phyloP scores from a whole-genome alignment of 805 yeast species.

The Huiozyma naganishii region DNA sequence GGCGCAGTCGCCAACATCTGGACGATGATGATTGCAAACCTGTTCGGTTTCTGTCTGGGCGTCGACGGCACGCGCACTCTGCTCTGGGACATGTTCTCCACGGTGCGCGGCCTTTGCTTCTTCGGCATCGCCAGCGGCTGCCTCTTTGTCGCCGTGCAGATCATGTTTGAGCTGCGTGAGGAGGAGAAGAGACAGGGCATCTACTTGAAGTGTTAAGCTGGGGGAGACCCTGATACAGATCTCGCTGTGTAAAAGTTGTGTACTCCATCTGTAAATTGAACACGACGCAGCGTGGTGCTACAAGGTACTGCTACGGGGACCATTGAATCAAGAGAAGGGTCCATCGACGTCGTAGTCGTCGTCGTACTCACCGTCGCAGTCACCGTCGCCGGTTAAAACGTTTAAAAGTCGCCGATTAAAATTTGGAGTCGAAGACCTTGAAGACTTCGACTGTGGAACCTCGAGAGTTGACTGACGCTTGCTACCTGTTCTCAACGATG shows the following conservation, averaged over 20 bases:
- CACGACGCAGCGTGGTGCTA: not conserved
- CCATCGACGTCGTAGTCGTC: too few relatives aligned
- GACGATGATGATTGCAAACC: constrained; percentile 96
- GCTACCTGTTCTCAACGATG: too few relatives aligned
- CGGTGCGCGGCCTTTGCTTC: constrained; percentile 56
- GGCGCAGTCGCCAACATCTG: constrained; percentile 89
- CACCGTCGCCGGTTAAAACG: too few relatives aligned
- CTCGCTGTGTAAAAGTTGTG: too few relatives aligned
- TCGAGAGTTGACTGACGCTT: too few relatives aligned
- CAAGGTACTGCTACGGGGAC: too few relatives aligned
- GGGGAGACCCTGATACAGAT: too few relatives aligned
- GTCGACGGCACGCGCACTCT: constrained; percentile 68
- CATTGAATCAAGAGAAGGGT: too few relatives aligned
- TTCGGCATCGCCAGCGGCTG: constrained; percentile 49
- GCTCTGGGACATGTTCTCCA: constrained; percentile 58
- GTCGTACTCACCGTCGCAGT: too few relatives aligned
- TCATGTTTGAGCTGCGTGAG: constrained; percentile 90
- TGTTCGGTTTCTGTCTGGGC: constrained; percentile 92
- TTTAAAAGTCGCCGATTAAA: too few relatives aligned
- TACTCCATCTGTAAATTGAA: not conserved
- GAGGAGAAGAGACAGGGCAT: constrained; percentile 76
- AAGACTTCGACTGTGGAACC: too few relatives aligned
- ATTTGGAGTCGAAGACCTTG: too few relatives aligned
- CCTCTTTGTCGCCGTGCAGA: constrained; percentile 76
- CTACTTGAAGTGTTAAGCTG: constrained; percentile 52